These are phyloP conservation scores for Fusarium nanum DNA, from an alignment of 2,329 filamentous ascomycete genomes.

Conservation along the genomic window DNA sequence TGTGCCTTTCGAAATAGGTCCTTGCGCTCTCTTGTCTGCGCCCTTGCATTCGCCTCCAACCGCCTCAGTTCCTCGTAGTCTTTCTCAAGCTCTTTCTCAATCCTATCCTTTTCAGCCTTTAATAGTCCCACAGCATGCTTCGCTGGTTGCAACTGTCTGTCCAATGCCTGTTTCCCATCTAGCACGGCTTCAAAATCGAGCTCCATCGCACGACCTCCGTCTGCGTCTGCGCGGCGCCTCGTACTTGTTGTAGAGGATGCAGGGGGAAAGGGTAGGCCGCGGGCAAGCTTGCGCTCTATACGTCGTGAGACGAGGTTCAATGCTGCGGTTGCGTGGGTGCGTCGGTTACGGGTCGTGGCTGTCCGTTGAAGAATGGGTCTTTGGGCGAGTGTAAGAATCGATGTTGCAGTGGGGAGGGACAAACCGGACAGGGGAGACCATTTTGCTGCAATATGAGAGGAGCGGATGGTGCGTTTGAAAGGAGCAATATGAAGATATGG, in stretches of 20 bases:
- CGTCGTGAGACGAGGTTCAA: constrained; percentile 66
- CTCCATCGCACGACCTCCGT: constrained; percentile 65
- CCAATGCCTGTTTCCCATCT: constrained; percentile 66
- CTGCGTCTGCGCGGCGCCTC: constrained; percentile 40
- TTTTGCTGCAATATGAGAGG: constrained; percentile 73
- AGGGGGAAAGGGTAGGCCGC: constrained; percentile 75
- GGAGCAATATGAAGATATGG: constrained; percentile 64
- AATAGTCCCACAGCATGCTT: constrained; percentile 73
- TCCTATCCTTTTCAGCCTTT: constrained; percentile 65
- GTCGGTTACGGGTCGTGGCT: constrained; percentile 59
- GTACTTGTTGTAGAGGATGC: constrained; percentile 50
- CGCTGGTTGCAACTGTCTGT: constrained; percentile 70
- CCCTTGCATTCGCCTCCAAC: constrained; percentile 67
- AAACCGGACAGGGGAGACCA: constrained; percentile 69
- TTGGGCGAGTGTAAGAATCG: constrained; percentile 68
- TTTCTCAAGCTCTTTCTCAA: constrained; percentile 65
- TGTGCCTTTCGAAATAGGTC: constrained; percentile 63
- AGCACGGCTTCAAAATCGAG: constrained; percentile 75
- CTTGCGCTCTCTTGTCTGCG: constrained; percentile 63
- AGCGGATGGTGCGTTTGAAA: constrained; percentile 66
- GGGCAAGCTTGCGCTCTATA: constrained; percentile 67
- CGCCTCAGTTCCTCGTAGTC: constrained; percentile 64
- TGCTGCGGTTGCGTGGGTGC: constrained; percentile 65
- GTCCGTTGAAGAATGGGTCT: constrained; percentile 71
- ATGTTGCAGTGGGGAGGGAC: constrained; percentile 66